These are phyloP conservation scores for Apiospora kogelbergensis DNA, from an alignment of 2,329 filamentous ascomycete species.

Conservation along the genomic window DNA sequence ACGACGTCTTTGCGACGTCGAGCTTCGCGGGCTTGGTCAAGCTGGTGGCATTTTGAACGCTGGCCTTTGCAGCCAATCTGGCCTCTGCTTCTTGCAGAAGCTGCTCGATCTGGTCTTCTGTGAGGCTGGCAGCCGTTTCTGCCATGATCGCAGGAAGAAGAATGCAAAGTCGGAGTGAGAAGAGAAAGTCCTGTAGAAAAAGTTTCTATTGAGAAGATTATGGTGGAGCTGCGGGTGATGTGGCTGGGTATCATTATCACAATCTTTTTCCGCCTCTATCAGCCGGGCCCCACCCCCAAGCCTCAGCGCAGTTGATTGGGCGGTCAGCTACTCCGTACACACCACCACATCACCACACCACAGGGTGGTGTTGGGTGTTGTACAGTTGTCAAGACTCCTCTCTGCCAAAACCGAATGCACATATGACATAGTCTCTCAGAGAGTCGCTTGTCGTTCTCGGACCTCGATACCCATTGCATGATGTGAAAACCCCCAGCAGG, in stretches of 20 bases:
- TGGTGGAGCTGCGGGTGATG: background rate
- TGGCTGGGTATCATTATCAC: background rate
- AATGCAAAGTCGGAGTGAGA: constrained; percentile 2
- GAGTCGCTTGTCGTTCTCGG: background rate
- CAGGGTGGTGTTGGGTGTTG: background rate
- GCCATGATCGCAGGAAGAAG: constrained; percentile 20
- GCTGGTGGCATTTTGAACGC: constrained; percentile 24
- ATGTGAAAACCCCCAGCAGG: background rate
- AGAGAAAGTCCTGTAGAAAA: background rate
- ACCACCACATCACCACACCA: background rate
- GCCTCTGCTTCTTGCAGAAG: constrained; percentile 64
- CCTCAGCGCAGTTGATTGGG: background rate
- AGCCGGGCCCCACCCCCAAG: background rate
- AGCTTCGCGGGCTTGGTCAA: constrained; percentile 32
- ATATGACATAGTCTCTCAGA: background rate
- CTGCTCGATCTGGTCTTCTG: constrained; percentile 62
- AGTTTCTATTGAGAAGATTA: background rate
- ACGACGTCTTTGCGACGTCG: constrained; percentile 19
- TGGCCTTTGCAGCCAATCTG: constrained; percentile 42
- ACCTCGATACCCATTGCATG: background rate
- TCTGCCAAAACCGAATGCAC: background rate
- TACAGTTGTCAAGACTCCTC: constrained; percentile 8
- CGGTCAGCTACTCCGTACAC: constrained; percentile 10
- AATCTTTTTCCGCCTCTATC: background rate
- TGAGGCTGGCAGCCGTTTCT: constrained; percentile 44